Base-by-base conservation (phyloP, 2,329 filamentous ascomycete species). In the Furcasterigmium sp. region DNA sequence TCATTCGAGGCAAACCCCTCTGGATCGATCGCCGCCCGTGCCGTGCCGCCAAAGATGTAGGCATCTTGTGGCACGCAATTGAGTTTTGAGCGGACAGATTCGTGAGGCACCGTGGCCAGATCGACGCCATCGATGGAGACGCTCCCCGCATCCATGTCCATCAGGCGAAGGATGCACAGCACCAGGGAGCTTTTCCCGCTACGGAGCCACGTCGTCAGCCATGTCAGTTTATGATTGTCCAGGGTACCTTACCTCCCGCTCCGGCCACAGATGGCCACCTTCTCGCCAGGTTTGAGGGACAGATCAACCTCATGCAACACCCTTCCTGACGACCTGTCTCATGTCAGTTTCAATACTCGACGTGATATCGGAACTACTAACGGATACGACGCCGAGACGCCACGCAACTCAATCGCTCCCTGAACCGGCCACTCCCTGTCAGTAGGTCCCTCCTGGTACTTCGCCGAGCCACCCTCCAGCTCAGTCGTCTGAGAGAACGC, bases 61-160 rank as follows among this genome's bases (percentile, higher is more conserved):
- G 71, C 62, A 39, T 79, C 75, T 56, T 80, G 75, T 0, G 76
- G 68, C 3, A 76, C 56, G 4, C 61, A 63, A 19, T 68, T 63
- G 9, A 78, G 57, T 1, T 52, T 41, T 2, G 51, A 43, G 9
- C 61, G 59, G 9, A 63, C 42, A 4, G 50, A 26, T 23, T 55
- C 46, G 1, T 53, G 51, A 1, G 55, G 55, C 1, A 63, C 43
- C 3, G 48, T 55, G 26, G 54, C 46, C 1, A 59, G 47, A 39
- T 73, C 67, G 2, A 73, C 28, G 3, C 57, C 63, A 43, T 78
- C 73, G 15, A 78, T 59, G 1, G 46, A 53, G 25, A 78, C 70
- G 10, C 48, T 56, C 11, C 74, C 73, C 3, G 55, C 41, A 3
- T 62, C 61, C 6, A 67, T 52, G 19, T 75, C 66, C 19, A 74